Percentiles rank a stretch among this genome's conserved stretches.
phyloP scores from a whole-genome alignment of 192 early-diverging fungal species.

The Backusella mclennaniae region DNA sequence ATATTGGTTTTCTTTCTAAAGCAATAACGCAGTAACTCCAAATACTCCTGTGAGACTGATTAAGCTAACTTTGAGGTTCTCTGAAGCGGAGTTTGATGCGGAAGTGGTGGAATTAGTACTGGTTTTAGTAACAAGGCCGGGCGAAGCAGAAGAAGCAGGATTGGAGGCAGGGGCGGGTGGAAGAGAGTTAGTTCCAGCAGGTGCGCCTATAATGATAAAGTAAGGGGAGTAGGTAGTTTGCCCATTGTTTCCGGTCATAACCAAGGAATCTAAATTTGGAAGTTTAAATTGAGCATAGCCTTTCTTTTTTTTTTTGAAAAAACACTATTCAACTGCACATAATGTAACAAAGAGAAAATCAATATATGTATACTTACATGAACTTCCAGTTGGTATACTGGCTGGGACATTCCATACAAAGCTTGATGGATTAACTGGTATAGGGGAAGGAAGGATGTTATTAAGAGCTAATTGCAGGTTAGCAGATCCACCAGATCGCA shows the following conservation, averaged over 20 bases:
- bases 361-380: background rate
- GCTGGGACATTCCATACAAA: background rate
- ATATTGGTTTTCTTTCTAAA: background rate
- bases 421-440: background rate
- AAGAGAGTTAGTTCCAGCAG: background rate
- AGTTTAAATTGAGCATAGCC: background rate
- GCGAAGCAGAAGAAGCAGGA: background rate
- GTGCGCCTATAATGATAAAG: background rate
- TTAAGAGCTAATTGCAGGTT: background rate
- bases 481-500: slow-evolving; percentile 5
- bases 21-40: background rate
- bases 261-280: background rate
- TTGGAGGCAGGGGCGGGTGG: background rate
- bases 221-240: background rate
- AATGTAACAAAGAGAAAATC: background rate
- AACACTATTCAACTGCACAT: background rate
- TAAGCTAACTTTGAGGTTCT: background rate
- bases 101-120: background rate
- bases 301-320: background rate
- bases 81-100: background rate
- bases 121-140: background rate
- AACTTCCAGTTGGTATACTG: background rate
- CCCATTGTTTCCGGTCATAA: slow-evolving; percentile 1
- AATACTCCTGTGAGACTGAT: background rate
- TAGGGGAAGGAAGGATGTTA: background rate